phyloP scores from a whole-genome alignment of 441 rosid genomes.

The Syzygium malaccense region DNA sequence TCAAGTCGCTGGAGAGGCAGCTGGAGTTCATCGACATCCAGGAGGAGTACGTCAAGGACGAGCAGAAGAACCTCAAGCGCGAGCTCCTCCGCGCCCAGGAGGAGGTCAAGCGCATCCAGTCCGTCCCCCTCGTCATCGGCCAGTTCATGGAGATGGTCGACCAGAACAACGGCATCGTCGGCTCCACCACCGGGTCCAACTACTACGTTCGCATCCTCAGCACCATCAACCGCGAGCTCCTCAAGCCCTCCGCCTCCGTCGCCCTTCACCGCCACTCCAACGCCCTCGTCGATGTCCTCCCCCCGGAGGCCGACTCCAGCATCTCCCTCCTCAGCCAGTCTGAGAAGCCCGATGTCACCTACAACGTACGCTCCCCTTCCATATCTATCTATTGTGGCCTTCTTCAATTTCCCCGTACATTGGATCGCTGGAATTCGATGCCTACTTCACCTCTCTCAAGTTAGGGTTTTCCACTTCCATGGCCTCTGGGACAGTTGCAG shows the following conservation, averaged over 20 bases:
- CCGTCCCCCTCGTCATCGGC: slow-evolving; percentile 92
- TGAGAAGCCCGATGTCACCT: slow-evolving; percentile 95
- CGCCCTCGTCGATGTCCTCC: slow-evolving; percentile 93
- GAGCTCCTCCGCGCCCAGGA: slow-evolving; percentile 96
- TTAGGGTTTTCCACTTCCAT: neutral
- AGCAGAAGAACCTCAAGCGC: slow-evolving; percentile 88
- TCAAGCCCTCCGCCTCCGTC: slow-evolving; percentile 96
- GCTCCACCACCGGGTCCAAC: slow-evolving; percentile 95
- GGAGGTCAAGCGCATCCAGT: slow-evolving; percentile 96
- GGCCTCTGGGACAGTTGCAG: neutral
- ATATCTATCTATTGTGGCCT: neutral
- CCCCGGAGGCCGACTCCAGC: slow-evolving; percentile 98
- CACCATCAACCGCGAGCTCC: slow-evolving; percentile 80
- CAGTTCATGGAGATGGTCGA: slow-evolving; percentile 99
- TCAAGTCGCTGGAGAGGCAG: slow-evolving; percentile 74
- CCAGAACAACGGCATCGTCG: slow-evolving; percentile 95
- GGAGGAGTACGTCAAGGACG: slow-evolving; percentile 96
- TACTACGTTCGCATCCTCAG: slow-evolving; percentile 91
- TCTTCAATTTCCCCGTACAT: neutral
- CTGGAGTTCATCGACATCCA: slow-evolving; percentile 89
- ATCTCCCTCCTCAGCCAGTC: slow-evolving; percentile 95
- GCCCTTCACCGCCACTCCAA: slow-evolving; percentile 97
- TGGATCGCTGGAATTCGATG: neutral
- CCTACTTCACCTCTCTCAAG: neutral
- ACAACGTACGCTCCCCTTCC: slow-evolving; percentile 40